phyloP scores from a whole-genome alignment of 2,329 filamentous ascomycete genomes.

The Orbilia blumenaviensis region DNA sequence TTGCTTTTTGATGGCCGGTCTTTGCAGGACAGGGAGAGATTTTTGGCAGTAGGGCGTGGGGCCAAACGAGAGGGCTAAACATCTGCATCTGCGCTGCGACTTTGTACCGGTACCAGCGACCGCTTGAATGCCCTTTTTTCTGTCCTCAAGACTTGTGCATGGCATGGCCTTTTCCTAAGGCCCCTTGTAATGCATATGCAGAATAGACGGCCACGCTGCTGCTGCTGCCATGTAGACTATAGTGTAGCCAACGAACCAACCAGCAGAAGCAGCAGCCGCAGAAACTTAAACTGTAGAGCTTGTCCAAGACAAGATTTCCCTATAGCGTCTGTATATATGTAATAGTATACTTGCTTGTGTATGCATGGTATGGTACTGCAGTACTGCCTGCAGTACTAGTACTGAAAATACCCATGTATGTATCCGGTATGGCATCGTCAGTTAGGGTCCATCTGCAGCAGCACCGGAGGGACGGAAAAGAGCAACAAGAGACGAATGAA shows the following conservation, averaged over 20 bases:
- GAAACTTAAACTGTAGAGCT: background rate
- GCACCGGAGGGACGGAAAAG: slow-evolving; percentile 26
- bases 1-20: slow-evolving; percentile 44
- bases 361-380: no score
- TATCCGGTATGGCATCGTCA: background rate
- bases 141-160: background rate
- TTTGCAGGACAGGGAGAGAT: slow-evolving; percentile 27
- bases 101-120: slow-evolving; percentile 35
- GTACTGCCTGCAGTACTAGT: no score
- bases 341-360: background rate
- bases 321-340: background rate
- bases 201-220: slow-evolving; percentile 16
- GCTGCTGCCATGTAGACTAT: background rate
- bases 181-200: slow-evolving; percentile 39
- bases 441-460: slow-evolving; percentile 22
- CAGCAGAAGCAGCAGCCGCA: background rate
- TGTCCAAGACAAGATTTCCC: no score
- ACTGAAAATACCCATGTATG: background rate
- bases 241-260: no score
- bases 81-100: slow-evolving; percentile 32
- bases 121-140: background rate
- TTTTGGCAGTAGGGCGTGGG: slow-evolving; percentile 20
- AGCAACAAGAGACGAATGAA: slow-evolving; percentile 52
- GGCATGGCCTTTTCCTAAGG: background rate
- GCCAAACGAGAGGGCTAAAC: slow-evolving; percentile 30